Base-by-base conservation (phyloP, 345 rosid species). In the Sisymbrium altissimum region DNA sequence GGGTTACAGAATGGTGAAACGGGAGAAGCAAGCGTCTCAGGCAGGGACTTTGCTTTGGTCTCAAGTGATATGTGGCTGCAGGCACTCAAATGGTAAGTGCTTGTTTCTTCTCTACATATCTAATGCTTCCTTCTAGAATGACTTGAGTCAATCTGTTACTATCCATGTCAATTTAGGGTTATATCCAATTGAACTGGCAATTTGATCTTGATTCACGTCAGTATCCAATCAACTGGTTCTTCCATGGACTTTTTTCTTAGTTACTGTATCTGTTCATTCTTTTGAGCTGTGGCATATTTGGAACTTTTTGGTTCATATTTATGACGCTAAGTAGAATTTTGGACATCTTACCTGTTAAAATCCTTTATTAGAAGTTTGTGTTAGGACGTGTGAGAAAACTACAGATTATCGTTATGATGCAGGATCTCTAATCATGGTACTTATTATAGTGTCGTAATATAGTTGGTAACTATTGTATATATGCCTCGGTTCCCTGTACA, bases 51-150 rank as follows among this genome's bases (percentile, higher is more conserved):
- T 81, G 99, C 99, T 1, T 86, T 95, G 90, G 94, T 95, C 61
- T 80, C 91, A 1, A 97, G 92, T 32, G 93, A 95, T 66, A 95
- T 89, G 97, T 95, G 99, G 99, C 78, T 95, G 76, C 76, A 82
- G 83, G 97, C 98, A 25, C 89, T 95, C 14, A 95, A 89, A 83
- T 88, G 97, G 98, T 92, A 63, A 84, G 85, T 66, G 38, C 11
- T 62, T 54, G 18, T 64, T 54, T 63, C 10, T 8, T 32, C 55
- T 57, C 1, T 8, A 3, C 56, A 27, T 59, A 58, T 10, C 68
- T 49, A 44, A 39, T 67, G 14, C 27, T 25, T 49, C 52, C 41
- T 69, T 69, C 18, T 61, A 11, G 8, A 55, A 56, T 46, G 60
- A 35, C 23, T 5, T 17, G 40, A 13, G 13, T 57, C 52, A 27